Evolutionary conservation across 2,329 filamentous ascomycete genomes (phyloP).

Genomic region (Neobulgaria alba): DNA sequence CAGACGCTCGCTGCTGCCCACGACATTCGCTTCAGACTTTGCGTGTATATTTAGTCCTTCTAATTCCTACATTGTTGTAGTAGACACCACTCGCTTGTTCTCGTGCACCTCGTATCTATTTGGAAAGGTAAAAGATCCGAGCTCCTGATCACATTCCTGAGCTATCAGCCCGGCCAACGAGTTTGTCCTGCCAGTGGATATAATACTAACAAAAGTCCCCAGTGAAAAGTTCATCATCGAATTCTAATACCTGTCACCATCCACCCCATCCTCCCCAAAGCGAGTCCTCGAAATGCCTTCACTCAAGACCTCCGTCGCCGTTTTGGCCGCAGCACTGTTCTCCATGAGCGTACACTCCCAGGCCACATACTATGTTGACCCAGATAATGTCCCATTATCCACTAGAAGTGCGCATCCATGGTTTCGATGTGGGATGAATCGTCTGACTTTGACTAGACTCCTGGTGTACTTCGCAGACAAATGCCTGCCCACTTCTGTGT

Average conservation of each 20-base stretch:
- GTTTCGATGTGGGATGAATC: neutral
- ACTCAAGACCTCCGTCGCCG: conserved; percentile 34
- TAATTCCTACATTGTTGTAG: conserved; percentile 7
- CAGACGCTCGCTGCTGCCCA: neutral
- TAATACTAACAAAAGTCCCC: no score
- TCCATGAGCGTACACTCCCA: conserved; percentile 37
- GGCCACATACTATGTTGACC: conserved; percentile 53
- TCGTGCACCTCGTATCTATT: conserved; percentile 2
- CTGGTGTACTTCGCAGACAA: conserved; percentile 59
- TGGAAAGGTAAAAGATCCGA: no score
- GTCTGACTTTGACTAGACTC: conserved; percentile 32
- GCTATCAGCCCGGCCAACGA: no score
- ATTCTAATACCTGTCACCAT: no score
- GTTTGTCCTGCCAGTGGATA: no score
- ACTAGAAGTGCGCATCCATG: conserved; percentile 28
- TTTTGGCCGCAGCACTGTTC: conserved; percentile 42
- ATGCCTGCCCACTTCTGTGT: conserved; percentile 66
- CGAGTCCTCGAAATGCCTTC: conserved; percentile 39
- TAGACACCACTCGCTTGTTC: conserved; percentile 13
- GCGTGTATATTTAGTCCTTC: neutral
- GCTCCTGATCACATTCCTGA: no score
- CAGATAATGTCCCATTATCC: conserved; percentile 45
- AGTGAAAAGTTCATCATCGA: no score
- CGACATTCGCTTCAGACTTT: neutral
- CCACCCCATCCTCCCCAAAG: neutral